Base-by-base conservation (phyloP, 2,329 filamentous ascomycete genomes). In the Fusarium abutilonis region DNA sequence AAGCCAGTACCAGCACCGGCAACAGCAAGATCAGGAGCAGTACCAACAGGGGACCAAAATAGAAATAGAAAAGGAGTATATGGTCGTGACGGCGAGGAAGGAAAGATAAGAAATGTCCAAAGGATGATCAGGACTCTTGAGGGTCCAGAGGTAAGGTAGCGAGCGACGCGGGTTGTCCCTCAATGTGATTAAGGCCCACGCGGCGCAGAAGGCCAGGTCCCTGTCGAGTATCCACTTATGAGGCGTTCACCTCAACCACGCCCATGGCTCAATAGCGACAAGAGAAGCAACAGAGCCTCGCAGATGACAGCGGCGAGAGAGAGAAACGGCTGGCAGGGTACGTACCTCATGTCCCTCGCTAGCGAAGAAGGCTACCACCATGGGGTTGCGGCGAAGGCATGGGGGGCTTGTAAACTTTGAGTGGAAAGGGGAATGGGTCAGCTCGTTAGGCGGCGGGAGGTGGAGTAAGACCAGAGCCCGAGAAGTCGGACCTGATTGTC, bases 111-210 rank as follows among this genome's bases (percentile, higher is more conserved):
- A 55, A 52, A 44, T 47, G 53, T 46, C 41, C 48, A 52, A 40
- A 56, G 40, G 50, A 60, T 35, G 52, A 39, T 53, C 38, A 49
- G 62, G 49, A 64, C 46, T 57, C 42, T 63, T 31, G 57, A 63
- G 64, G 58, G 56, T 56, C 52, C 56, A 52, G 6, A 34, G 14
- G 13, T 7, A 41, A 59, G 62, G 54, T 54, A 38, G 59, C 60
- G 63, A 66, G 63, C 60, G 63, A 66, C 61, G 63, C 64, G 53
- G 56, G 50, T 53, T 57, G 36, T 47, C 55, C 43, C 61, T 54
- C 50, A 63, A 47, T 58, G 52, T 60, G 68, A 70, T 70, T 69
- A 60, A 58, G 65, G 68, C 64, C 63, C 58, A 66, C 61, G 52
- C 63, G 61, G 62, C 64, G 64, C 53, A 67, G 52, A 63, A 53